phyloP scores from a whole-genome alignment of 1,284 basidiomycete species.

The Boletus mariae region DNA sequence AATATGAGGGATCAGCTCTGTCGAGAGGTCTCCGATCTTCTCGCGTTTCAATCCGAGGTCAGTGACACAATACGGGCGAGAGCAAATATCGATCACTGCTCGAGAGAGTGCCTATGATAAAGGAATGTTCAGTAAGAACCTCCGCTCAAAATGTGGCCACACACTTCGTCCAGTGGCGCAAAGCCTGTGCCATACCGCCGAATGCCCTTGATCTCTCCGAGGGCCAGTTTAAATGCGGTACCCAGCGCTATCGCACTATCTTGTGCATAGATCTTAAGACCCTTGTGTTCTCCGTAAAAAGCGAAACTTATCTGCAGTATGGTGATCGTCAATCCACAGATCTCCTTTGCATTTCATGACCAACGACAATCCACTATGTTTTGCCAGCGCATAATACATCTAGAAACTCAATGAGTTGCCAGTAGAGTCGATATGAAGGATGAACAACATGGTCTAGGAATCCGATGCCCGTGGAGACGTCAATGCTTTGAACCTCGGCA shows the following conservation, averaged over 20 bases:
- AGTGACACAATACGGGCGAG: slow-evolving; percentile 91
- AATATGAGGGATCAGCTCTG: slow-evolving; percentile 96
- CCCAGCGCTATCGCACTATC: slow-evolving; percentile 93
- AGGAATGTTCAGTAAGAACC: slow-evolving; percentile 4
- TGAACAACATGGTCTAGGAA: slow-evolving; percentile 91
- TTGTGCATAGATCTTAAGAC: slow-evolving; percentile 48
- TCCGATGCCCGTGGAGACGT: slow-evolving; percentile 92
- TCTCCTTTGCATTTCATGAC: slow-evolving; percentile 92
- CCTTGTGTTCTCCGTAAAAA: slow-evolving; percentile 10
- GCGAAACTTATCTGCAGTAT: slow-evolving; percentile 84
- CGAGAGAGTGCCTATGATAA: slow-evolving; percentile 77
- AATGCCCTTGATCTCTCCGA: slow-evolving; percentile 95
- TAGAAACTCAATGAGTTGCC: slow-evolving; percentile 33
- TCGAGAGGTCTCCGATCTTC: slow-evolving; percentile 95
- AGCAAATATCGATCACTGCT: slow-evolving; percentile 97
- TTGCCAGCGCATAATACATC: slow-evolving; percentile 96
- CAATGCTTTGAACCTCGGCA: slow-evolving; percentile 68
- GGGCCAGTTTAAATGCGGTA: slow-evolving; percentile 91
- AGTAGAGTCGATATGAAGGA: slow-evolving; percentile 1
- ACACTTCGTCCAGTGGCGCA: slow-evolving; percentile 94
- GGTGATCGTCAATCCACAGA: slow-evolving; percentile 98
- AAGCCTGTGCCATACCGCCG: slow-evolving; percentile 94
- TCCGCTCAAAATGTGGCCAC: slow-evolving; percentile 18
- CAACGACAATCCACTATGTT: slow-evolving; percentile 91
- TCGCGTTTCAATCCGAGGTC: slow-evolving; percentile 90